Evolutionary conservation across 2,329 filamentous ascomycete species (phyloP).

Genomic region (Epichloe sylvatica): DNA sequence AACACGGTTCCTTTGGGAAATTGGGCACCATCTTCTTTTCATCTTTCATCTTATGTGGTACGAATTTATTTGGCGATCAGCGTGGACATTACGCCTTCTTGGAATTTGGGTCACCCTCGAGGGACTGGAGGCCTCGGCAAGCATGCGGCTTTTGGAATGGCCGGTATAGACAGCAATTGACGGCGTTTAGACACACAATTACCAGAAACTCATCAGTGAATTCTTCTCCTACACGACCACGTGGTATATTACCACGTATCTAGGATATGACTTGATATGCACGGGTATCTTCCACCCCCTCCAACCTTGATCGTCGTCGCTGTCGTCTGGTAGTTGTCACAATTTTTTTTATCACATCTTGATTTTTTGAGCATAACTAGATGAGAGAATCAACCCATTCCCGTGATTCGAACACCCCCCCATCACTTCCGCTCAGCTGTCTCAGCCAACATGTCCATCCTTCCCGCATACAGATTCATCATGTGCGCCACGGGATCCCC

Average conservation of each 20-base stretch:
- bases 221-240: no score
- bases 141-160: neutral
- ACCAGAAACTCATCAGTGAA: no score
- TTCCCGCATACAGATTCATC: slow-evolving; percentile 57
- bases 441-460: slow-evolving; percentile 56
- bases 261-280: no score
- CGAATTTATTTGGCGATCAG: neutral
- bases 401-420: no score
- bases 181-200: neutral
- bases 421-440: neutral
- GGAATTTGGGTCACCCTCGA: neutral
- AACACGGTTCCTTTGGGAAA: neutral
- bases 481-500: slow-evolving; percentile 64
- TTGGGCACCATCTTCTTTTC: neutral
- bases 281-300: no score
- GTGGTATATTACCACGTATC: no score
- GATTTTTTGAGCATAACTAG: no score
- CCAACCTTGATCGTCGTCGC: no score
- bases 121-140: no score
- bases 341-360: no score
- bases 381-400: no score
- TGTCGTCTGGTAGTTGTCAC: no score
- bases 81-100: neutral
- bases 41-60: neutral
- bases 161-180: slow-evolving; percentile 3